Base-by-base conservation (phyloP, 257 asterid genomes). In the Forsythia viridissima region DNA sequence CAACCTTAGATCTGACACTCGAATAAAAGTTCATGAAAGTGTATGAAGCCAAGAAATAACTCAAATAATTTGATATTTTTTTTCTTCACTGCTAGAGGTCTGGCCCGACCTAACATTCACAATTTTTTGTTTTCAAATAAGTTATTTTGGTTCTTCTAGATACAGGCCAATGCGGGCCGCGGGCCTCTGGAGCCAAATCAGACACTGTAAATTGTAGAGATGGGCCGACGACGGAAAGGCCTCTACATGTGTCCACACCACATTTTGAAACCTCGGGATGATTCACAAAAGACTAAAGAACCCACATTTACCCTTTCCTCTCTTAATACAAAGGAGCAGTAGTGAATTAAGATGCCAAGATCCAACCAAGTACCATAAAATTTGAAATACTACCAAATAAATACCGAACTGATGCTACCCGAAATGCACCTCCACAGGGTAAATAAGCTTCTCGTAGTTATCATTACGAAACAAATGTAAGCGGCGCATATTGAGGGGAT, bases 321-420 rank as follows among this genome's bases (percentile, higher is more conserved):
- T 39, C 86, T 34, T 87, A 74, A 84, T 87, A 82, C 75, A 76
- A 73, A 78, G 79, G 76, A 81, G 79, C 34, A 30, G 70, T 59
- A 59, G 59, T 43, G 82, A 72, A 24, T 36, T 51, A 75, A 24
- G 90, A 87, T 88, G 87, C 91, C 83, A 82, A 82, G 80, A 88
- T 73, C 72, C 91, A 80, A 85, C 81, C 75, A 70, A 3, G n/a
- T 48, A 48, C 57, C 57, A 48, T 48, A 48, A 48, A 48, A 48
- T 12, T 46, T 13, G 57, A 46, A 6, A 4, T 48, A n/a, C 57
- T 48, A 48, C 57, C 20, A 48, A 48, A 13, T 13, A 48, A 48
- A 48, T 13, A 46, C 57, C 57, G 3, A 48, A 6, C 15, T 48
- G 18, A 48, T 48, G 57, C 7, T 13, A 48, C 57, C n/a, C 2